These are phyloP conservation scores for Picea engelmannii DNA, from an alignment of 83 land plant species.

Conservation along the genomic window DNA sequence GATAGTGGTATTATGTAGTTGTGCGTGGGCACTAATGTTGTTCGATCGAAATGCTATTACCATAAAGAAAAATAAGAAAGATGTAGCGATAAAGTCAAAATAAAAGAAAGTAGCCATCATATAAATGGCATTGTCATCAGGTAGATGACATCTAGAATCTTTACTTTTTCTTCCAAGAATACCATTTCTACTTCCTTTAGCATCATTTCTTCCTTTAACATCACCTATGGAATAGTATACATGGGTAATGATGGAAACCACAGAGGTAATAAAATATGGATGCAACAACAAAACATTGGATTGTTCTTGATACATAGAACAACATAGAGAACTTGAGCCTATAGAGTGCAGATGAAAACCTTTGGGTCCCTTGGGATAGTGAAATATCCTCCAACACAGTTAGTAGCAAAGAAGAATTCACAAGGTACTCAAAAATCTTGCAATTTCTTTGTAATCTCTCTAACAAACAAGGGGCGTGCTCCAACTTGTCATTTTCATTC, in stretches of 20 bases:
- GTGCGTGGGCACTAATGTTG: too few species aligned
- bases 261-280: constrained; percentile 58
- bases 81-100: too few species aligned
- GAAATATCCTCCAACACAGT: constrained; percentile 66
- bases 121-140: constrained; percentile 83
- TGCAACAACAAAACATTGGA: constrained; percentile 78
- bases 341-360: constrained; percentile 69
- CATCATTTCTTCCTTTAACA: too few species aligned
- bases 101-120: too few species aligned
- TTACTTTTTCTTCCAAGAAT: constrained; percentile 32
- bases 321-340: constrained; percentile 79
- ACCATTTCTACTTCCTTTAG: constrained; percentile 51
- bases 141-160: constrained; percentile 65
- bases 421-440: constrained; percentile 74
- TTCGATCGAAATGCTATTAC: too few species aligned
- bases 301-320: constrained; percentile 95
- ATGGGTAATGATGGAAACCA: constrained; percentile 72
- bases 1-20: too few species aligned
- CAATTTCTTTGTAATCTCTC: constrained; percentile 79
- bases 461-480: constrained; percentile 62
- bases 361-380: constrained; percentile 84
- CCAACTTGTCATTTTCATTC: constrained; percentile 34
- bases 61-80: too few species aligned
- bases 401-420: constrained; percentile 69
- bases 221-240: constrained; percentile 81